Conservation (phyloP, 441 rosid genomes). For the Pelargonium citronellum region DNA sequence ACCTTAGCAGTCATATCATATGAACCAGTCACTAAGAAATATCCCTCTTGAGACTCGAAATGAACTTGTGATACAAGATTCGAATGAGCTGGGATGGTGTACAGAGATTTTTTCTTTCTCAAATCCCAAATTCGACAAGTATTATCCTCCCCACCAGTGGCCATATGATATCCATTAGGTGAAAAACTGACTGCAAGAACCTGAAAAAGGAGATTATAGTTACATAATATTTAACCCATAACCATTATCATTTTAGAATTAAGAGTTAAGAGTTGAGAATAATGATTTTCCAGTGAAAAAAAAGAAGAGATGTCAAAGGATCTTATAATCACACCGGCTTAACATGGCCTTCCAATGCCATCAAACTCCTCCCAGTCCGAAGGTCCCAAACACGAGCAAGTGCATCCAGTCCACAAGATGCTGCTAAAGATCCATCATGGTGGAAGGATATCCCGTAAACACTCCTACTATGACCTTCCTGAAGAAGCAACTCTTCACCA, state of each 20-base stretch:
- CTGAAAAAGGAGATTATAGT: slow-evolving; percentile 36
- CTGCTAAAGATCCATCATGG: slow-evolving; percentile 89
- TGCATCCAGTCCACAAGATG: slow-evolving; percentile 81
- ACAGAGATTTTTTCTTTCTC: slow-evolving; percentile 73
- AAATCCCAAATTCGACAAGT: slow-evolving; percentile 93
- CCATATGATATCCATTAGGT: slow-evolving; percentile 89
- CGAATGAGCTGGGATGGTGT: slow-evolving; percentile 78
- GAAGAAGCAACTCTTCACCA: slow-evolving; percentile 80
- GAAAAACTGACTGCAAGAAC: slow-evolving; percentile 76
- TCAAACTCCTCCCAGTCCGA: slow-evolving; percentile 80
- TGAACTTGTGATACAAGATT: slow-evolving; percentile 84
- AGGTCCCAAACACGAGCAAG: slow-evolving; percentile 94
- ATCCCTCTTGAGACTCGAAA: slow-evolving; percentile 95
- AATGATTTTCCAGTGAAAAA: not conserved
- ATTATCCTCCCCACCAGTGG: slow-evolving; percentile 90
- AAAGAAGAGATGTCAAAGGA: not conserved
- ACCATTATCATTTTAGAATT: not conserved
- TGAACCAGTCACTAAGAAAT: slow-evolving; percentile 78
- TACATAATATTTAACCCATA: slow-evolving; percentile 3
- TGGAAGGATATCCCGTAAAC: slow-evolving; percentile 86
- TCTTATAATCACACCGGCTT: slow-evolving; percentile 52
- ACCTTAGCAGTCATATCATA: slow-evolving; percentile 92
- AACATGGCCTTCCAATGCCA: slow-evolving; percentile 88
- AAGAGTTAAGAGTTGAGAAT: not conserved
- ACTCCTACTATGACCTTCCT: slow-evolving; percentile 90